Evolutionary conservation across 805 yeast genomes (phyloP).

Genomic region (Soucietia sequanensis): DNA sequence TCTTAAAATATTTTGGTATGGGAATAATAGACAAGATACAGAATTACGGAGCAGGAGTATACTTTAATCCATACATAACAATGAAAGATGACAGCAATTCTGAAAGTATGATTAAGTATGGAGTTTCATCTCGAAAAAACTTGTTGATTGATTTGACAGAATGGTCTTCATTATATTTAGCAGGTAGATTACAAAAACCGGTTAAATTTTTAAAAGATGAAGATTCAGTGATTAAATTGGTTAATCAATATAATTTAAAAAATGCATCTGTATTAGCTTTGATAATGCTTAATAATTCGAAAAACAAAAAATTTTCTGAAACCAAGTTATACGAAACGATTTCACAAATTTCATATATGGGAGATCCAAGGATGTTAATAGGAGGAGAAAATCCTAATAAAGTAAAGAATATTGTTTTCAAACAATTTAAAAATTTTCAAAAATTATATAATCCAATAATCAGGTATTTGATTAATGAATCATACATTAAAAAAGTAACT

Average conservation of each 20-base stretch:
- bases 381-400: constrained; percentile 94
- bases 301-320: constrained; percentile 50
- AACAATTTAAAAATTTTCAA: constrained; percentile 70
- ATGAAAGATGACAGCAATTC: constrained; percentile 45
- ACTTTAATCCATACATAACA: constrained; percentile 86
- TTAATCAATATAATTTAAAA: constrained; percentile 74
- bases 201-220: constrained; percentile 66
- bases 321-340: constrained; percentile 71
- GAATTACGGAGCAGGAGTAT: constrained; percentile 82
- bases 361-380: constrained; percentile 82
- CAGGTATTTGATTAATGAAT: constrained; percentile 35
- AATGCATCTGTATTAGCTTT: constrained; percentile 74
- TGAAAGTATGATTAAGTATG: constrained; percentile 66
- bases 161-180: constrained; percentile 84
- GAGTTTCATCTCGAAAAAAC: constrained; percentile 67
- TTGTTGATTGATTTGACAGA: constrained; percentile 68
- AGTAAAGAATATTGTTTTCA: constrained; percentile 77
- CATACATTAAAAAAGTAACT: background rate
- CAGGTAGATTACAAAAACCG: constrained; percentile 94
- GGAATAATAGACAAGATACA: constrained; percentile 56
- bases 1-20: constrained; percentile 59
- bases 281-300: constrained; percentile 37
- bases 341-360: constrained; percentile 79
- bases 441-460: constrained; percentile 70
- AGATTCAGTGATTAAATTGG: constrained; percentile 57